Evolutionary conservation across 2,329 filamentous ascomycete species (phyloP), one percentile per base, ranked within the genome.

Genomic region (Aspergillaceae sp.): DNA sequence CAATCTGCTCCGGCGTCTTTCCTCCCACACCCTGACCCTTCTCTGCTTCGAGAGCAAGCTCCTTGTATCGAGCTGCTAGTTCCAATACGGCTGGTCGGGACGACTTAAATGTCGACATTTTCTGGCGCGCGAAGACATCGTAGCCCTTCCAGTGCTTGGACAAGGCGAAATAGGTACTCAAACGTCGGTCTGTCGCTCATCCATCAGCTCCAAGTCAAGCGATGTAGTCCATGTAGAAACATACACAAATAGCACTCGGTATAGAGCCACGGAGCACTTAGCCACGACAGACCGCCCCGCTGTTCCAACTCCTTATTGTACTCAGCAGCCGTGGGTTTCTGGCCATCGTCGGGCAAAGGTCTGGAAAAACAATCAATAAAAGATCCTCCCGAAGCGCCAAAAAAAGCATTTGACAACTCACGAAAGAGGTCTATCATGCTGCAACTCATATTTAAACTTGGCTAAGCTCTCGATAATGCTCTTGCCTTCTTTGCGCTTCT

Each of bases 391-490:
- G 46, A 19, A 44, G 7, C 32, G 3, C 28, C 19, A 19, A 19
- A 19, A 7, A n/a, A 10, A 5, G 38, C 10, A 4, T 40, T 7
- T 7, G 29, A 27, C 7, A 47, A 60, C 78, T 52, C 74, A 91
- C 86, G 78, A 83, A 56, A 97, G 68, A 52, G 79, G 73, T 38
- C 89, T 81, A 66, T 96, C 83, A 63, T 98, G 92, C 64, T 95
- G 87, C 40, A 97, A 72, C 70, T 97, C 91, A 69, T 97, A 96
- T 71, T 98, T 98, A 58, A 98, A 76, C 54, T 76, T 79, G 4
- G 84, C 84, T 8, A 98, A 75, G 55, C 85, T 78, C 62, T 86
- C 81, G 37, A 94, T 78, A 49, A 98, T 89, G 57, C 73, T 75
- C 74, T 96, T 96, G 59, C 92, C 92, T 66, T 97, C 92, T 27